Evolutionary conservation across 2,329 filamentous ascomycete species (phyloP), one percentile per base, ranked within the genome.

Genomic region (Cyphellophora europaea): DNA sequence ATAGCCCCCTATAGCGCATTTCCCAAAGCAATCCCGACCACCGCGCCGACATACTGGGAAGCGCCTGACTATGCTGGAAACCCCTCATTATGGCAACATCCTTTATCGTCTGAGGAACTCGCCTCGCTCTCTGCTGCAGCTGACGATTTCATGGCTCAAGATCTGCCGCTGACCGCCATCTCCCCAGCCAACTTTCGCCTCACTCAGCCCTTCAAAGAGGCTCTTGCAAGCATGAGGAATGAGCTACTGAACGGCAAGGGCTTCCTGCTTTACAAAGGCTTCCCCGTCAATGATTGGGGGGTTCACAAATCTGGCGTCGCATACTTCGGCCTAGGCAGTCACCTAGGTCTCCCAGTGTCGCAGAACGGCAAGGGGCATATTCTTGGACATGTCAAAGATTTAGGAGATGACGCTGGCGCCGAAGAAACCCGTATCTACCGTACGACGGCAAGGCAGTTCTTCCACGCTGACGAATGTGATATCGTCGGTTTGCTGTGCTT

Each of bases 351-450:
- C 65, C 89, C 91, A 44, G 76, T 93, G 27, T 83, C 77, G 15
- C 87, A 94, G 53, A 93, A 94, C 62, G 78, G 79, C 12, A 74
- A 77, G 12, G 86, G 86, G 29, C 86, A 93, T 59, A 82, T 93
- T 6, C 72, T 93, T 2, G 86, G 86, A 5, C 86, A 93, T 56
- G 86, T 93, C 49, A 89, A 93, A 62, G 86, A 93, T 59, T 71
- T 91, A 3, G 83, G 84, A 30, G 86, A 88, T 47, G 85, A 93
- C 55, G 69, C 80, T 16, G 74, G 69, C 4, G 79, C 87, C 61
- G 82, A 93, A 63, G 81, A 79, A 49, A 85, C 93, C 41, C 79
- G 87, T 49, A 93, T 93, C 59, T 93, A 93, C 65, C 74, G 87
- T 44, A 94, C 87, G 2, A 84, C 86, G 44, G 86, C 85, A 33